A percentile compares a stretch with the other conserved stretches of the same genome.
Conservation (phyloP, 169 alveolate genomes). For the Miamiensis avidus region DNA sequence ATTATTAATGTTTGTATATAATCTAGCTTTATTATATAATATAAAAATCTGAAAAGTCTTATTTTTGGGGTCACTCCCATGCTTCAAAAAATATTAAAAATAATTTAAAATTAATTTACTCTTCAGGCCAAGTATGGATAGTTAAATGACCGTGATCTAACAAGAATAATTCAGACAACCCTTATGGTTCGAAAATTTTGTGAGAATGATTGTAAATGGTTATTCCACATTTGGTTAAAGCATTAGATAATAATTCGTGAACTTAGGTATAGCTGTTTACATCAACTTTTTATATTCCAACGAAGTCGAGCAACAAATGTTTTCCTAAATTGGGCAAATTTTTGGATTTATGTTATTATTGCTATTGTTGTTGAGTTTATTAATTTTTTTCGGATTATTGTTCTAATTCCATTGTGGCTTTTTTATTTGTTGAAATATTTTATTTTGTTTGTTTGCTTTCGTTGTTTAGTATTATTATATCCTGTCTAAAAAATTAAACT, state of each 20-base stretch:
- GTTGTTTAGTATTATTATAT: neutral
- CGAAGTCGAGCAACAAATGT: conserved; percentile 30
- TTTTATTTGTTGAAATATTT: neutral
- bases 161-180: conserved; percentile 27
- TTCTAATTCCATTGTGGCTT: neutral
- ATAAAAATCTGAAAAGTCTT: no score
- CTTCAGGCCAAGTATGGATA: conserved; percentile 45
- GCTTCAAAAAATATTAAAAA: no score
- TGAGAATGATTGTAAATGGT: neutral
- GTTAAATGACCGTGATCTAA: conserved; percentile 25
- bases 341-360: neutral
- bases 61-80: no score
- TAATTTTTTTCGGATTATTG: neutral
- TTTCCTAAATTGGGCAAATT: conserved; percentile 30
- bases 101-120: neutral
- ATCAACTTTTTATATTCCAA: conserved; percentile 28
- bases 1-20: neutral
- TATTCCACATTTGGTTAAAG: conserved; percentile 5
- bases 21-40: neutral
- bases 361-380: no score
- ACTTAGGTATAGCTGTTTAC: conserved; percentile 7
- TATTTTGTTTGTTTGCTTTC: neutral
- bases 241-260: conserved; percentile 9
- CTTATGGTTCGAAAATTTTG: conserved; percentile 33
- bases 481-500: no score